Evolutionary conservation across 139 green algal genomes (phyloP).

Genomic region (Haematococcus lacustris): DNA sequence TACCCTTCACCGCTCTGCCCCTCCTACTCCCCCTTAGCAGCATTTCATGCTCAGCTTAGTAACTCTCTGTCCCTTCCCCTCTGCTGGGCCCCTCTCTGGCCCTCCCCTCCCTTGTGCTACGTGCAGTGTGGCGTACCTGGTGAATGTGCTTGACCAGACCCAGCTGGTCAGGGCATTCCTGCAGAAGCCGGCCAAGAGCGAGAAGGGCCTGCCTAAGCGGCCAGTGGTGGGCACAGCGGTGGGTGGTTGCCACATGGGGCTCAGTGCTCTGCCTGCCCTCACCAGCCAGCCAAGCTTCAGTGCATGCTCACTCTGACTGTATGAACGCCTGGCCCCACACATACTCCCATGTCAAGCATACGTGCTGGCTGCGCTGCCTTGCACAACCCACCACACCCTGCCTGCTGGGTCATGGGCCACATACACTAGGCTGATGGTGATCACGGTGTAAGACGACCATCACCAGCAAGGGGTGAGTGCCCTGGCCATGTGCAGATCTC

Average conservation of each 20-base stretch:
- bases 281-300: background rate
- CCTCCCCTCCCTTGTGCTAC: too few relatives aligned
- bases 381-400: background rate
- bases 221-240: conserved; percentile 51
- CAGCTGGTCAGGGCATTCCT: conserved; percentile 37
- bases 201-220: conserved; percentile 38
- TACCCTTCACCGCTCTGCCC: too few relatives aligned
- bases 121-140: conserved; percentile 19
- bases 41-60: too few relatives aligned
- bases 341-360: background rate
- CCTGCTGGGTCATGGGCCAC: background rate
- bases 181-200: conserved; percentile 15
- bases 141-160: conserved; percentile 43
- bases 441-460: too few relatives aligned
- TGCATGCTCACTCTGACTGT: background rate
- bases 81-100: too few relatives aligned
- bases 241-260: background rate
- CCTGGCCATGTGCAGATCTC: conserved; percentile 25
- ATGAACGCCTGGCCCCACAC: background rate
- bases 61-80: too few relatives aligned
- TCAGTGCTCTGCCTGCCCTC: background rate
- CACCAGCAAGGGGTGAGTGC: background rate
- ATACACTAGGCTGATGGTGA: too few relatives aligned
- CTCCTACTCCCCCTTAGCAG: too few relatives aligned
- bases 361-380: background rate